phyloP scores from a whole-genome alignment of 1,139 yeast species.

The Protomyces macrosporus region DNA sequence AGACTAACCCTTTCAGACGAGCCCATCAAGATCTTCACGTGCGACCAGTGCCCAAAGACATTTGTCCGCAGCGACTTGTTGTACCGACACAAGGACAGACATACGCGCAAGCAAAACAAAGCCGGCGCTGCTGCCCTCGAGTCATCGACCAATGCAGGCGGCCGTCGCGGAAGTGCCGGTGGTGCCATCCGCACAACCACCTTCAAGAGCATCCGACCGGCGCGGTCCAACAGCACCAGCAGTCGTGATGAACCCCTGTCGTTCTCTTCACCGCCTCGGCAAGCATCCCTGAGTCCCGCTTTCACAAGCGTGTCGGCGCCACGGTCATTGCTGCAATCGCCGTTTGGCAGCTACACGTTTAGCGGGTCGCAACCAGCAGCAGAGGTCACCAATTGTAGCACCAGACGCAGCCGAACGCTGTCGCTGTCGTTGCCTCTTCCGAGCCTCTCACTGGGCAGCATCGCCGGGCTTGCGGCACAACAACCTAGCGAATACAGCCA shows the following conservation, averaged over 20 bases:
- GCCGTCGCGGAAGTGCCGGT: background rate
- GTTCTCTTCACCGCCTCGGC: background rate
- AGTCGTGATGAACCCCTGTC: conserved; percentile 4
- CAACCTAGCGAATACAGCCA: background rate
- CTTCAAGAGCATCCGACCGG: conserved; percentile 15
- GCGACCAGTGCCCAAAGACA: conserved; percentile 23
- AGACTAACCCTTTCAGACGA: background rate
- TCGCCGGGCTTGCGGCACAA: background rate
- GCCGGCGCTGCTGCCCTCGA: background rate
- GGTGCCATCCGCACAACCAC: background rate
- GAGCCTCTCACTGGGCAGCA: background rate
- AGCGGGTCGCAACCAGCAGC: too few relatives aligned
- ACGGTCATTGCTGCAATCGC: conserved; percentile 18
- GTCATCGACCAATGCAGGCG: background rate
- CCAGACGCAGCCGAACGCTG: too few relatives aligned
- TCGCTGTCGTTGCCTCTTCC: background rate
- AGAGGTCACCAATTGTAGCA: too few relatives aligned
- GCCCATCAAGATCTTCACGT: conserved; percentile 19
- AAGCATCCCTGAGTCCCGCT: background rate
- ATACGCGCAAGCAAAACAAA: background rate
- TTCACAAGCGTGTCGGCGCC: conserved; percentile 3
- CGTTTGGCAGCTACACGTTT: background rate
- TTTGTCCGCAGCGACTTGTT: conserved; percentile 21
- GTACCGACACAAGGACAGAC: conserved; percentile 23
- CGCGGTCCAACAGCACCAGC: conserved; percentile 15